phyloP scores from a whole-genome alignment of 306 rosid species.

The Ceratonia siliqua region DNA sequence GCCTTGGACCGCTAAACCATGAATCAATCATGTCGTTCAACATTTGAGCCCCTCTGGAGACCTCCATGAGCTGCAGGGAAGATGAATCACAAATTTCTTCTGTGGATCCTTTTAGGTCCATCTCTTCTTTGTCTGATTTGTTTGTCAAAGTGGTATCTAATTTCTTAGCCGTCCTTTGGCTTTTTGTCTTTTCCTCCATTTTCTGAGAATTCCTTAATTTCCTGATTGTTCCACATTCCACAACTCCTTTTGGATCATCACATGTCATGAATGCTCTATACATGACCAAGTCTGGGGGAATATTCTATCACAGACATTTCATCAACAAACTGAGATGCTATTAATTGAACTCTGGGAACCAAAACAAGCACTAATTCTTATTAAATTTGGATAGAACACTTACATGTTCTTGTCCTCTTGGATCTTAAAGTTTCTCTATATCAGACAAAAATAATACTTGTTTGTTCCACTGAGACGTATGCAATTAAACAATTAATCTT shows the following conservation, averaged over 20 bases:
- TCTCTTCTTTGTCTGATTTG: conserved; percentile 42
- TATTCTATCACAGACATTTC: conserved; percentile 57
- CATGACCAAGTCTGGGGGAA: conserved; percentile 61
- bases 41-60: conserved; percentile 68
- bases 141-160: conserved; percentile 29
- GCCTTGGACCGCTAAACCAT: conserved; percentile 64
- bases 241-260: conserved; percentile 90
- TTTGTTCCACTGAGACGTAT: conserved; percentile 43
- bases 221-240: conserved; percentile 69
- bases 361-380: conserved; percentile 5
- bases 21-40: conserved; percentile 77
- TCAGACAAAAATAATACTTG: conserved; percentile 49
- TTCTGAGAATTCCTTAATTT: conserved; percentile 56
- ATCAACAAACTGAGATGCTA: conserved; percentile 44
- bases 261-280: conserved; percentile 82
- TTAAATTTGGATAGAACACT: conserved; percentile 34
- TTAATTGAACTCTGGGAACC: conserved; percentile 21
- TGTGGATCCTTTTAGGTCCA: conserved; percentile 37
- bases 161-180: conserved; percentile 45
- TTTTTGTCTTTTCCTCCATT: conserved; percentile 54
- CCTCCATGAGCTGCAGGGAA: conserved; percentile 72
- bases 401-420: conserved; percentile 49
- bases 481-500: conserved; percentile 50
- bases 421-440: conserved; percentile 49
- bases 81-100: conserved; percentile 51